Evolutionary conservation across 139 green algal genomes (phyloP), one percentile per base, ranked within the genome.

Genomic region (Edaphochlamys debaryana): DNA sequence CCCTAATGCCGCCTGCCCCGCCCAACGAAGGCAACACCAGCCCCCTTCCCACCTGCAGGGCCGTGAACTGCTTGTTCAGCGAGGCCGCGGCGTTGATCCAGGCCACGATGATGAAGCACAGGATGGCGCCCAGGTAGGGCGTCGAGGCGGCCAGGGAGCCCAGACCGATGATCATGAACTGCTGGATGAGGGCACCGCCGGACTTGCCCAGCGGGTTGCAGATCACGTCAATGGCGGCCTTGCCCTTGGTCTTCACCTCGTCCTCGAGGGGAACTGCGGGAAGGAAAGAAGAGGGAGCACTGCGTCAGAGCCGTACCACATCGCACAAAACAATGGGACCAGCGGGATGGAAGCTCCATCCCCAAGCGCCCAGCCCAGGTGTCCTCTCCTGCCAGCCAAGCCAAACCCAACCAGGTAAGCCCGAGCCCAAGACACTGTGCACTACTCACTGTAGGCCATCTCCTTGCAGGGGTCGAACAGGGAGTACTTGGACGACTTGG

Each of bases 401-500:
- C n/a, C n/a, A 13, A 32, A 66, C 20, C 23, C 20, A 66, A 66
- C 20, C 20, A 19, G 58, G 20, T 7, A 66, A 32, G 25, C 58
- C 20, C 58, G 58, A n/a, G n/a, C 60, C 60, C 60, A 11, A 67
- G n/a, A 19, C 29, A 11, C 30, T 5, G 6, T 19, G 9, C n/a
- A 6, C 29, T 38, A 67, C 60, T 38, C 30, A 37, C 30, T 99
- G 94, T 99, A 99, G 3, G 96, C 97, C 95, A 99, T 99, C 93
- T 99, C 97, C 93, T 99, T 99, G 96, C 97, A 99, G 67, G 97
- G 97, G 92, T 99, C 97, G 86, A 99, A 99, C 75, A 99, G 94
- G 36, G 93, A 95, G 94, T 99, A 99, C 94, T 99, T 99, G 90
- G 95, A 92, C 52, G 87, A 93, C 94, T 98, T 98, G 85, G 92